Evolutionary conservation across 2,329 filamentous ascomycete genomes (phyloP).

Genomic region (Fusarium xyrophilum): DNA sequence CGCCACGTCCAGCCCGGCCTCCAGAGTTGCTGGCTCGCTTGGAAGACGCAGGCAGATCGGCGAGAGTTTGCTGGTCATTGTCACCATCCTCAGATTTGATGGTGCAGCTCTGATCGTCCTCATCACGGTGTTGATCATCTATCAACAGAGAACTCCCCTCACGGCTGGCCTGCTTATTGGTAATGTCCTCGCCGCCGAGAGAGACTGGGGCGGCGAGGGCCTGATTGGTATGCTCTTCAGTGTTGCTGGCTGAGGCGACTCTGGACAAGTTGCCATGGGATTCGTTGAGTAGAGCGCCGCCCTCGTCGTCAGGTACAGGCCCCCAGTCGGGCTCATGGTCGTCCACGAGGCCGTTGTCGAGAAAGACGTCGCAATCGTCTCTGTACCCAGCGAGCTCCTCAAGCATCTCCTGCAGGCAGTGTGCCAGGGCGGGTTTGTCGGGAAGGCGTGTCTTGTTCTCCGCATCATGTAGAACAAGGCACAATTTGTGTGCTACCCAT

Average conservation of each 20-base stretch:
- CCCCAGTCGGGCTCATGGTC: rapidly evolving
- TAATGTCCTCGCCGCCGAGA: rapidly evolving
- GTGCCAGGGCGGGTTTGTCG: background rate
- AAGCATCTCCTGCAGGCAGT: rapidly evolving
- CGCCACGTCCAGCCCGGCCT: background rate
- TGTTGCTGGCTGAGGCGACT: background rate
- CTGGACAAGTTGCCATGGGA: background rate
- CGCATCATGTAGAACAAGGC: too few relatives aligned
- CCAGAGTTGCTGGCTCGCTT: background rate
- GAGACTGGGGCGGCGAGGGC: background rate
- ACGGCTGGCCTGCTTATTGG: background rate
- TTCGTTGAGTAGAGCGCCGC: background rate
- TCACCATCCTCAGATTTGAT: background rate
- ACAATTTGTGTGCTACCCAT: background rate
- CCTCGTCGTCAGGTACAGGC: background rate
- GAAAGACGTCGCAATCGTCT: rapidly evolving
- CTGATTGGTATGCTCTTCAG: background rate
- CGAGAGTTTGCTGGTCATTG: background rate
- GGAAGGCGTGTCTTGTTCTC: background rate
- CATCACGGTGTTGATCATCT: background rate
- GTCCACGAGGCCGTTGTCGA: background rate
- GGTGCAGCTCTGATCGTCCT: background rate
- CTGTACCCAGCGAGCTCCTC: background rate
- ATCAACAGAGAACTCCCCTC: background rate
- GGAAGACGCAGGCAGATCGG: background rate